These are phyloP conservation scores for Blumeria hordei DNA, from an alignment of 2,329 filamentous ascomycete species.

Conservation along the genomic window DNA sequence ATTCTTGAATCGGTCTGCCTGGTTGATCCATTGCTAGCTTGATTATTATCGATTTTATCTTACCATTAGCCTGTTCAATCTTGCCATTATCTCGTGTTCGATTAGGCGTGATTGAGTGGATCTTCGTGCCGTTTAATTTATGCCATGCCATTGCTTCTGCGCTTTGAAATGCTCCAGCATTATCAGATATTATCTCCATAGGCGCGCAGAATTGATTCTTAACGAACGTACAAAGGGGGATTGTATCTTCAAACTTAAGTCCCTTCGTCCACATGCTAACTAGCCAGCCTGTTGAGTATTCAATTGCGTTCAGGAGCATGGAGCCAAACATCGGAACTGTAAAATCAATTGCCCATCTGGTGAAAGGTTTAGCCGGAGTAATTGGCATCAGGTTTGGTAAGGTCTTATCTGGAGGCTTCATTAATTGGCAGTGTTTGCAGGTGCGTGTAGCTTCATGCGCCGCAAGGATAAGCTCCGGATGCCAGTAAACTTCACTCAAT, in stretches of 20 bases:
- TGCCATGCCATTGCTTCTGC: slow-evolving; percentile 1
- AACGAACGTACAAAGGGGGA: not conserved
- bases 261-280: not conserved
- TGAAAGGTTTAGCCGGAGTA: not conserved
- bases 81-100: slow-evolving; percentile 1
- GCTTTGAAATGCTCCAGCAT: slow-evolving; percentile 2
- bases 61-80: slow-evolving; percentile 1
- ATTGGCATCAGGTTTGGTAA: not conserved
- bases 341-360: slow-evolving; percentile 1
- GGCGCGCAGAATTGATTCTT: not conserved
- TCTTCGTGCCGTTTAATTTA: not conserved
- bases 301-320: not conserved
- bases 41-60: slow-evolving; percentile 1
- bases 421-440: not conserved
- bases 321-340: not conserved
- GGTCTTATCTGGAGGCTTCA: not conserved
- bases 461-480: not conserved
- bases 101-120: not conserved
- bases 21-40: slow-evolving; percentile 1
- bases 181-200: slow-evolving; percentile 1
- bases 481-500: not conserved
- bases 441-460: not conserved
- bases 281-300: not conserved
- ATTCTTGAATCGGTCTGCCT: slow-evolving; percentile 1
- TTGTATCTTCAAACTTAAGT: not conserved